Conservation (phyloP, 2,329 filamentous ascomycete species). For the Diplodia scrobiculata region DNA sequence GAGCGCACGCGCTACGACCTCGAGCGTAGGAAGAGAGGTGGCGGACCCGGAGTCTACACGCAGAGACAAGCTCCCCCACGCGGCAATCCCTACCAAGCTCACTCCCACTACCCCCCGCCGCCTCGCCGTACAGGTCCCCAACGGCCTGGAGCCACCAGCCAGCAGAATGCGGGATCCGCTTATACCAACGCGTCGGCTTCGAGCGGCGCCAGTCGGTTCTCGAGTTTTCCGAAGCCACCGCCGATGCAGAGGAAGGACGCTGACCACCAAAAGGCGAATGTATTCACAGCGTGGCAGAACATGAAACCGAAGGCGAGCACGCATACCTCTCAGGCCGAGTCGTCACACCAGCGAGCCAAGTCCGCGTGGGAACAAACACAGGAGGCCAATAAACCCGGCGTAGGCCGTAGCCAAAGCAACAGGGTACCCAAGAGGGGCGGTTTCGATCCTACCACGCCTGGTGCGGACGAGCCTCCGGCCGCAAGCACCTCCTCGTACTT, state of each 20-base stretch:
- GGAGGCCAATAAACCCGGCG: slow-evolving; percentile 39
- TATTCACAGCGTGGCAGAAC: slow-evolving; percentile 54
- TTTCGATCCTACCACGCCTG: slow-evolving; percentile 61
- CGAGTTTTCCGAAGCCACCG: slow-evolving; percentile 47
- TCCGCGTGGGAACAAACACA: slow-evolving; percentile 30
- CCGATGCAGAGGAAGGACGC: slow-evolving; percentile 42
- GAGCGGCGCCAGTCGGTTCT: slow-evolving; percentile 50
- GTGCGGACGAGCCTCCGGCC: slow-evolving; percentile 62
- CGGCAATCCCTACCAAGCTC: slow-evolving; percentile 29
- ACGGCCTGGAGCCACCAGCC: slow-evolving; percentile 34
- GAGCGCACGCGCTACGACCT: slow-evolving; percentile 63
- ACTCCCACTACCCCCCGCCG: slow-evolving; percentile 48
- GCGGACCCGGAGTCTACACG: slow-evolving; percentile 7
- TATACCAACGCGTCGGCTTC: slow-evolving; percentile 31
- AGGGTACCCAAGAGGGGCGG: slow-evolving; percentile 56
- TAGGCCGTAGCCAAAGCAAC: slow-evolving; percentile 45
- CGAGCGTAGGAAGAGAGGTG: slow-evolving; percentile 55
- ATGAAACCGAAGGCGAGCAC: slow-evolving; percentile 46
- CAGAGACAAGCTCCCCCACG: slow-evolving; percentile 24
- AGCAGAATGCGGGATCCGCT: slow-evolving; percentile 36
- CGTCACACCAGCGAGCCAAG: slow-evolving; percentile 26
- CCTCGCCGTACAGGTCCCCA: slow-evolving; percentile 48
- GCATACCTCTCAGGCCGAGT: slow-evolving; percentile 1
- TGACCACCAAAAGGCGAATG: slow-evolving; percentile 45
- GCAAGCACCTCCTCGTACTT: slow-evolving; percentile 55